Evolutionary conservation across 2,329 filamentous ascomycete genomes (phyloP).

Genomic region (Aphanoascus verrucosus): DNA sequence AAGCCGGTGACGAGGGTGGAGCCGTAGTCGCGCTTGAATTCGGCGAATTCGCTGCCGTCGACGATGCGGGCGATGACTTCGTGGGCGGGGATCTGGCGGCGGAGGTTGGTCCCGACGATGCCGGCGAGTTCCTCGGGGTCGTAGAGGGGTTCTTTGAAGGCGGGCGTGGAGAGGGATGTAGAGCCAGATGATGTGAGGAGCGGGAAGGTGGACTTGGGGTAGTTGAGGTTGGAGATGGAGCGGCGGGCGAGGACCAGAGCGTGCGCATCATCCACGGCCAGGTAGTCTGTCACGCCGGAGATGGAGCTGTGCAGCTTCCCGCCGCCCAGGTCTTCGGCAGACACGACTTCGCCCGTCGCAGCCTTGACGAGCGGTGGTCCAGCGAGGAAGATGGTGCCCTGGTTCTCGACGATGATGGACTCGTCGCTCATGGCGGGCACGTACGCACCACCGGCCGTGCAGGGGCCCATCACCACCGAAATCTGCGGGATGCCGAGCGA

Average conservation of each 20-base stretch:
- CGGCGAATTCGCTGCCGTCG: slow-evolving; percentile 77
- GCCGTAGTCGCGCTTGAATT: slow-evolving; percentile 91
- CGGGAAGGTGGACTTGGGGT: slow-evolving; percentile 46
- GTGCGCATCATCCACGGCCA: slow-evolving; percentile 88
- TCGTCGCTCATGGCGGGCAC: slow-evolving; percentile 97
- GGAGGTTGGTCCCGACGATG: slow-evolving; percentile 81
- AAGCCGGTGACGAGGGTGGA: slow-evolving; percentile 86
- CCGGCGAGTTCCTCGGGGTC: slow-evolving; percentile 69
- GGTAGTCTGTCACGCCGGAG: slow-evolving; percentile 88
- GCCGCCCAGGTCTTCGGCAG: slow-evolving; percentile 80
- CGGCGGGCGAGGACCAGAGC: slow-evolving; percentile 75
- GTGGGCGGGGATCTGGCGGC: slow-evolving; percentile 72
- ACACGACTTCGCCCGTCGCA: slow-evolving; percentile 85
- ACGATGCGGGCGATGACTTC: slow-evolving; percentile 90
- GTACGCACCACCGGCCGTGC: slow-evolving; percentile 90
- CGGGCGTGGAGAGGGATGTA: slow-evolving; percentile 19
- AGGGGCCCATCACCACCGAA: slow-evolving; percentile 92
- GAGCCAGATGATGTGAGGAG: slow-evolving; percentile 14
- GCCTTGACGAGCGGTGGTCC: slow-evolving; percentile 92
- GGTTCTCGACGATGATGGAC: slow-evolving; percentile 87
- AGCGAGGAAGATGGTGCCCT: slow-evolving; percentile 95
- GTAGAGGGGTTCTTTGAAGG: slow-evolving; percentile 66
- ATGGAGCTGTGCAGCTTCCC: slow-evolving; percentile 81
- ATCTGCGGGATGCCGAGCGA: slow-evolving; percentile 82
- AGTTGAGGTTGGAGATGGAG: slow-evolving; percentile 82